Evolutionary conservation across 495 filamentous ascomycete genomes (phyloP), one percentile per base, ranked within the genome.

Genomic region (Aspergillus leporis): DNA sequence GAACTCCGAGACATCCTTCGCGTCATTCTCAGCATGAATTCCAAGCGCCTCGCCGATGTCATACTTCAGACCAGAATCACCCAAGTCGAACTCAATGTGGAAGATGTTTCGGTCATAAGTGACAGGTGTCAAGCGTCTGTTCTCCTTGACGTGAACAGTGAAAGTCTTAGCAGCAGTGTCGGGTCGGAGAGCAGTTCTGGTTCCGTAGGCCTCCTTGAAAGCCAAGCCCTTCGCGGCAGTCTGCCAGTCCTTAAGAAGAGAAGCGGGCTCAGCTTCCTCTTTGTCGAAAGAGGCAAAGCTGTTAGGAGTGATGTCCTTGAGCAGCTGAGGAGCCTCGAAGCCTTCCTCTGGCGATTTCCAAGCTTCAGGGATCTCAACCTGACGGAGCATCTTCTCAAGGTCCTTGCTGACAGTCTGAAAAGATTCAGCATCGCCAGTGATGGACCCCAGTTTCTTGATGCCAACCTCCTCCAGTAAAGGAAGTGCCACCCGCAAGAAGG

Each of bases 41-140:
- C 94, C 94, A 10, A 98, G 88, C n/a, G 94, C 94, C 74, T 98
- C 95, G 53, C 94, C 94, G 69, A 98, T 98, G 62, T 95, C 90
- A 73, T 98, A 98, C 22, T 83, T 94, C 58, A 98, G 85, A 46
- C 92, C 92, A 36, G 92, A 94, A 64, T 86, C 76, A 50, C 92
- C 92, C 19, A 98, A 84, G 70, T 97, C 94, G 68, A 98, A 98
- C 74, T 98, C 94, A 63, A 98, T 98, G 78, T 98, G 94, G 88
- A 98, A 98, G 74, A 98, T 97, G 79, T 98, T 98, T 32, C 94
- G 90, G 71, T 97, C 93, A 72, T 98, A 98, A 12, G 88, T 87
- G 47, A 73, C 65, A 19, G 94, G 94, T 0, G 94, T 98, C 47
- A 98, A 83, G 46, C 94, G 83, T 56, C 93, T 88, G 75, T 97